Conservation (phyloP, 1,284 basidiomycete species). For the Cryptococcus hybrid region DNA sequence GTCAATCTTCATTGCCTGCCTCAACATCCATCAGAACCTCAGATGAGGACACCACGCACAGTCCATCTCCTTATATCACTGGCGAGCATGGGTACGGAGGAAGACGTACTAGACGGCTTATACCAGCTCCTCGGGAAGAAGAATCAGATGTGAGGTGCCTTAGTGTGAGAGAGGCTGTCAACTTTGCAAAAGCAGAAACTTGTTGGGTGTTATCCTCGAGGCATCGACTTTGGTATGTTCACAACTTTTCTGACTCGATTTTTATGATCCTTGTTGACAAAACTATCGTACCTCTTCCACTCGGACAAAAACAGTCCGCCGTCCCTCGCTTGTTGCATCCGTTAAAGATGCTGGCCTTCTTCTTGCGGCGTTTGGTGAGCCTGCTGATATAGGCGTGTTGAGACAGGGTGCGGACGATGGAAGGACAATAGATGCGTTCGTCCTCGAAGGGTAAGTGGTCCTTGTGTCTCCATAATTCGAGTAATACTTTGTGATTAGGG, state of each 20-base stretch:
- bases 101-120: slow-evolving; percentile 18
- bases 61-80: no score
- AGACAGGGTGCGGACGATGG: slow-evolving; percentile 40
- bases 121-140: slow-evolving; percentile 47
- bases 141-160: slow-evolving; percentile 57
- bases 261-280: background rate
- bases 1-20: slow-evolving; percentile 4
- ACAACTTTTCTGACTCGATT: background rate
- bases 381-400: slow-evolving; percentile 51
- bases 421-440: slow-evolving; percentile 47
- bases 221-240: slow-evolving; percentile 74
- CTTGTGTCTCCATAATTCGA: background rate
- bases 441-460: slow-evolving; percentile 42
- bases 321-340: slow-evolving; percentile 70
- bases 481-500: background rate
- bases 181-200: slow-evolving; percentile 91
- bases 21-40: background rate
- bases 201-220: slow-evolving; percentile 89
- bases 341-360: slow-evolving; percentile 86
- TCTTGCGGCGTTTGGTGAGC: slow-evolving; percentile 70
- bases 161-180: slow-evolving; percentile 86
- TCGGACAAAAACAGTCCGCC: background rate
- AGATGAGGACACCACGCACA: background rate
- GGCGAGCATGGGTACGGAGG: no score
- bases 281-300: background rate